A percentile compares a stretch with the other conserved stretches of the same genome.
phyloP scores from a whole-genome alignment of 768 basidiomycete species.

The Tephrocybe sp. region DNA sequence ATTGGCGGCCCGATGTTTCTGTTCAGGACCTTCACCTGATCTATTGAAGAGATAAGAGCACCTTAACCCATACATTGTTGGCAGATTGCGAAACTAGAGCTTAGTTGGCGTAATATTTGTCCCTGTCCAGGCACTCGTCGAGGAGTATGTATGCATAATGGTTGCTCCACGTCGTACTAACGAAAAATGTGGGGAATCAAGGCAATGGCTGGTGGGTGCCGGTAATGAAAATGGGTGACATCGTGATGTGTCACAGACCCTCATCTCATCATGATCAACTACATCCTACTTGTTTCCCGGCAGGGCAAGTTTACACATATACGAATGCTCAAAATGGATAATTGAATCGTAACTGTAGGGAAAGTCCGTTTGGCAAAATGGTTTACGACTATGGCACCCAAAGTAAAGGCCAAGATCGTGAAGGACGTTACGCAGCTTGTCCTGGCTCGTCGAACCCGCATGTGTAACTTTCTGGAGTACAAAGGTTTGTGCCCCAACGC shows the following conservation, averaged over 20 bases:
- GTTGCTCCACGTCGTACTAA: too few relatives aligned
- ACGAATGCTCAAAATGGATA: constrained; percentile 5
- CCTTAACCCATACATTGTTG: background rate
- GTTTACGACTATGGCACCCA: constrained; percentile 92
- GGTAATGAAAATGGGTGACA: constrained; percentile 8
- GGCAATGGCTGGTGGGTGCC: too few relatives aligned
- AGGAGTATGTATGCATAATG: too few relatives aligned
- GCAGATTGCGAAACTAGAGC: background rate
- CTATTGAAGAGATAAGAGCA: background rate
- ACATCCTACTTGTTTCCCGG: constrained; percentile 95
- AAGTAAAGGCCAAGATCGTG: constrained; percentile 93
- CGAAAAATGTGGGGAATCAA: background rate
- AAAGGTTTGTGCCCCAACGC: constrained; percentile 66
- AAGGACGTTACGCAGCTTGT: constrained; percentile 99
- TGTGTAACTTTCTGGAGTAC: constrained; percentile 99
- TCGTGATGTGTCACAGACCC: constrained; percentile 8
- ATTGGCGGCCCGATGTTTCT: background rate
- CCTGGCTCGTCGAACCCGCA: constrained; percentile 88
- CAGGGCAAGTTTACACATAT: constrained; percentile 60
- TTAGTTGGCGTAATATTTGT: background rate
- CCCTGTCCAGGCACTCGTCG: too few relatives aligned
- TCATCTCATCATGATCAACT: constrained; percentile 73
- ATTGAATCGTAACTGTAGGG: constrained; percentile 43
- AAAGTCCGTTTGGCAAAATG: constrained; percentile 98
- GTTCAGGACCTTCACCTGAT: background rate